Base-by-base conservation (phyloP, 768 basidiomycete species). In the Hericium rajendrae region DNA sequence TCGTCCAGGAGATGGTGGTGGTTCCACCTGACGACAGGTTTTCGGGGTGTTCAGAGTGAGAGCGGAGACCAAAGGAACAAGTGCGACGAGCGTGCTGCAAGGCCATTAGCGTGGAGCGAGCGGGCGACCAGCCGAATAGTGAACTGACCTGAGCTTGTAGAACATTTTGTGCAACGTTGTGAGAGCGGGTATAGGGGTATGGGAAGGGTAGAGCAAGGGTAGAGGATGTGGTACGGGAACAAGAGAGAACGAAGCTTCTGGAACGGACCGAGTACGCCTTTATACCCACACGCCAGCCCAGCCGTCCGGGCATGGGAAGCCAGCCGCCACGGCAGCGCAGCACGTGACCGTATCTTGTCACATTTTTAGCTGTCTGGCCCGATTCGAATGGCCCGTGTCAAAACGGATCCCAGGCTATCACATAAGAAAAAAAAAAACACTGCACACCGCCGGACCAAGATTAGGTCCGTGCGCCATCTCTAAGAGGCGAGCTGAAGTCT, bases 11-110 rank as follows among this genome's bases (percentile, higher is more conserved):
- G 24, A 63, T 22, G 0, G 55, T 55, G 22, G 16, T 26, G 22
- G 55, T 1, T 28, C 53, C 62, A 13, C 57, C 62, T 2, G 62
- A 61, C 4, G 55, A 26, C 16, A 41, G 13, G 38, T 53, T 48
- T 1, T 8, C 26, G 62, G 57, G 5, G 43, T 38, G 10, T 20
- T 6, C 11, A 53, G 46, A 4, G 41, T 51, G 39, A 63, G 1
- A 28, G 57, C 60, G 49, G 53, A 56, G 20, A 55, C 62, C 24
- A 61, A 53, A 38, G 62, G 57, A n/a, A 63, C 51, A 38, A 57
- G 48, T 39, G 53, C 61, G 22, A 59, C 40, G 48, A 57, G 16
- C 28, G 46, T 18, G 9, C 62, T 63, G 39, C 6, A 2, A 9
- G 37, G 15, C 9, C 38, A 24, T 53, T n/a, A 39, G 20, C 26